Evolutionary conservation across 441 rosid genomes (phyloP), one percentile per base, ranked within the genome.

Genomic region (Melastoma candidum): DNA sequence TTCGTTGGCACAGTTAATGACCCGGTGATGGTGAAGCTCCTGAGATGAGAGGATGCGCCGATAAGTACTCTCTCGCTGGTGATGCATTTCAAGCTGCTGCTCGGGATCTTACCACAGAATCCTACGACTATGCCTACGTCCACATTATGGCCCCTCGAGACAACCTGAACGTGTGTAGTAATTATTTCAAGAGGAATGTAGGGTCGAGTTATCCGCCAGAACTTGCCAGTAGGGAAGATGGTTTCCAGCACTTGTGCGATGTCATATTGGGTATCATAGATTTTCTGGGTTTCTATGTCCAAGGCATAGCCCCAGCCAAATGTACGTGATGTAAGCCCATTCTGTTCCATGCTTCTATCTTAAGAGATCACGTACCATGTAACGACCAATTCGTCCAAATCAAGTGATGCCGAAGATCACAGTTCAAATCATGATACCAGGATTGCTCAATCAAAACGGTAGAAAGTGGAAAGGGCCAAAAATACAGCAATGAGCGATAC

Each of bases 131-230:
- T 27, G 98, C 90, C 10, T 81, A 71, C 64, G 66, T 85, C 77
- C 80, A 87, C 46, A 63, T 78, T 0, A 54, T 74, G 75, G 98
- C 90, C 0, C 90, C 95, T 3, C 66, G 69, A 2, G 96, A 85
- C 60, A 85, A 87, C 54, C 93, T 88, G 0, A 78, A 63, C 27
- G 88, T 70, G 48, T 90, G 97, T 56, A 87, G 36, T 39, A 77
- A 83, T 61, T 69, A 73, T 0, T 87, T 84, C 54, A 71, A 71
- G 56, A 67, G 77, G 68, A 61, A 48, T 49, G 61, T 64, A 4
- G 76, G 78, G 1, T 14, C 77, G 69, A 69, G 50, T 53, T 90
- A 85, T 67, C 93, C 88, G 45, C 61, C 48, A 44, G 87, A 80
- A 81, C 66, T 90, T 58, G 79, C 72, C 0, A 55, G 63, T 1